phyloP scores from a whole-genome alignment of 352 stramenopile genomes.

The Aphanomyces cochlioides region DNA sequence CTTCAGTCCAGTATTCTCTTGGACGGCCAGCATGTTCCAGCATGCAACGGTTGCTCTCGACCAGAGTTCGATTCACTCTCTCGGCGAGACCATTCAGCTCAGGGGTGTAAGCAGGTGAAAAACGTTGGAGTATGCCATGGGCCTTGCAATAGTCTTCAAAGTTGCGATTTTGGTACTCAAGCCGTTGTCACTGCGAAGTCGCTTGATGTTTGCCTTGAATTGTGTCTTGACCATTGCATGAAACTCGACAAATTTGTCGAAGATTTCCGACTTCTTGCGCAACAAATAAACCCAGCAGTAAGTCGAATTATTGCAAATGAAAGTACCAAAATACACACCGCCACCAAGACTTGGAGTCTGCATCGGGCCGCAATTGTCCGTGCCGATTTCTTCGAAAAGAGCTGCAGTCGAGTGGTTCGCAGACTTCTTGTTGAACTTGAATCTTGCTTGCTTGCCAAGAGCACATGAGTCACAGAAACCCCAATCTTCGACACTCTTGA shows the following conservation, averaged over 20 bases:
- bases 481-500: too few relatives aligned
- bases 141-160: conserved; percentile 5
- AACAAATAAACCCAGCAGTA: conserved; percentile 1
- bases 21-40: background rate
- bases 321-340: background rate
- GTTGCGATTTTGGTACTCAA: background rate
- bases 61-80: background rate
- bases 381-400: background rate
- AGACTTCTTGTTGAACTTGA: too few relatives aligned
- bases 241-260: background rate
- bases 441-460: too few relatives aligned
- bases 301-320: conserved; percentile 10
- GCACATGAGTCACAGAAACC: too few relatives aligned
- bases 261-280: background rate
- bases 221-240: background rate
- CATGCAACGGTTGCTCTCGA: background rate
- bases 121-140: background rate
- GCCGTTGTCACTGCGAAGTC: background rate
- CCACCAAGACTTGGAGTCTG: conserved; percentile 1
- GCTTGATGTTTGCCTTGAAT: conserved; percentile 9
- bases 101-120: conserved; percentile 5
- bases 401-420: too few relatives aligned
- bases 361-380: background rate
- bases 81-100: background rate
- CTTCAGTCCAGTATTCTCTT: background rate